Evolutionary conservation across 2,329 filamentous ascomycete genomes (phyloP).

Genomic region (Ophiosphaerella herpotricha): DNA sequence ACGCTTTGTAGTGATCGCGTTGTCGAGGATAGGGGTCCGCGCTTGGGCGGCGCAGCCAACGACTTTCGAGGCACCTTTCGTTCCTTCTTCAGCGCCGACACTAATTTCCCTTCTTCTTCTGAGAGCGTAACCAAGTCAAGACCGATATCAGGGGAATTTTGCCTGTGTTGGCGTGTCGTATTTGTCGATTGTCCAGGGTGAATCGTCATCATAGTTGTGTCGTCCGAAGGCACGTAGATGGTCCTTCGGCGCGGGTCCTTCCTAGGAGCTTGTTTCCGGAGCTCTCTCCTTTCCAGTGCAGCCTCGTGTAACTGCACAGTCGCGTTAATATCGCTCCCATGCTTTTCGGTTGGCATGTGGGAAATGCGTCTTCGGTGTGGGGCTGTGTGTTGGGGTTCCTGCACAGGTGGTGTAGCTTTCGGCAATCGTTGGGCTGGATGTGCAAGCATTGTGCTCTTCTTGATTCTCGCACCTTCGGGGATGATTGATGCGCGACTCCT

Average conservation of each 20-base stretch:
- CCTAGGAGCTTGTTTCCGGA: conserved; percentile 34
- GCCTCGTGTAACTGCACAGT: conserved; percentile 39
- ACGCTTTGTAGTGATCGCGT: conserved; percentile 47
- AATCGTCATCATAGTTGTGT: conserved; percentile 58
- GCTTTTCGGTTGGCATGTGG: conserved; percentile 35
- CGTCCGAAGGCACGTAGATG: conserved; percentile 57
- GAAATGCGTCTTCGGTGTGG: conserved; percentile 44
- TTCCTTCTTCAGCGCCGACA: conserved; percentile 38
- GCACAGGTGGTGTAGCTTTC: conserved; percentile 24
- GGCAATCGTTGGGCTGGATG: conserved; percentile 45
- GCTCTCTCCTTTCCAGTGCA: conserved; percentile 35
- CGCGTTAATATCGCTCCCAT: conserved; percentile 29
- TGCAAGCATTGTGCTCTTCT: conserved; percentile 39
- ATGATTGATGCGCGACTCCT: conserved; percentile 34
- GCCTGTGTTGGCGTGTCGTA: conserved; percentile 30
- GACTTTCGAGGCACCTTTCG: conserved; percentile 46
- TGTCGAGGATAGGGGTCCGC: conserved; percentile 55
- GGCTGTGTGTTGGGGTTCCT: conserved; percentile 26
- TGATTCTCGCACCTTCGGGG: conserved; percentile 24
- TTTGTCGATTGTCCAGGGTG: conserved; percentile 51
- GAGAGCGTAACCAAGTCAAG: conserved; percentile 46
- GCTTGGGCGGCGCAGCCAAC: conserved; percentile 54
- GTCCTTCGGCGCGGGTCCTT: conserved; percentile 54
- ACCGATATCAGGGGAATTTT: conserved; percentile 44
- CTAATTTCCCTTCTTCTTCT: conserved; percentile 42